These are phyloP conservation scores for Mycena indigotica DNA, from an alignment of 768 basidiomycete genomes.

Conservation along the genomic window DNA sequence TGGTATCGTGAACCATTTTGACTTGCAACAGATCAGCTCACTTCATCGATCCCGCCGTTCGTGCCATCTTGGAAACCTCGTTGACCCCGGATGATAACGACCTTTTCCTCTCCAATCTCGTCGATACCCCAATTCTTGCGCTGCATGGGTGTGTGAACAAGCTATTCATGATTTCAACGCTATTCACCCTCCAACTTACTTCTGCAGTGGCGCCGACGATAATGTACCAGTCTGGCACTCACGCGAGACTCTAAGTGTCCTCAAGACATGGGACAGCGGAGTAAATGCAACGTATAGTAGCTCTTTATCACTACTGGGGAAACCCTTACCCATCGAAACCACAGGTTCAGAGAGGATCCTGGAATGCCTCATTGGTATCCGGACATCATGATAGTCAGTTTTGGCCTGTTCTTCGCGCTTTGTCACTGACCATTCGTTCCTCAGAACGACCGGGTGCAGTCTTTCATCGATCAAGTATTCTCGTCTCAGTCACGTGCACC, in stretches of 20 bases:
- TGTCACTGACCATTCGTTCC: background rate
- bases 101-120: conserved; percentile 78
- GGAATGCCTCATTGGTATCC: conserved; percentile 74
- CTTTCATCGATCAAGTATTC: conserved; percentile 50
- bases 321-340: background rate
- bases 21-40: conserved; percentile 56
- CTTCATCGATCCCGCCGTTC: conserved; percentile 74
- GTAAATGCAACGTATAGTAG: conserved; percentile 54
- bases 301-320: background rate
- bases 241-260: conserved; percentile 59
- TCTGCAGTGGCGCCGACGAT: conserved; percentile 66
- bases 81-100: conserved; percentile 88
- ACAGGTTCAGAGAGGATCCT: conserved; percentile 63
- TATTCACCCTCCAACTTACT: background rate
- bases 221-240: conserved; percentile 91
- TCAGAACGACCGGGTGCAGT: conserved; percentile 50
- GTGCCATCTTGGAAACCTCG: conserved; percentile 71
- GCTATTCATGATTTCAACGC: no score
- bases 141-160: conserved; percentile 81
- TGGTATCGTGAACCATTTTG: background rate
- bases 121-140: conserved; percentile 66
- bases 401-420: background rate
- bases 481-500: conserved; percentile 13
- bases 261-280: conserved; percentile 58
- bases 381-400: conserved; percentile 44